Percentiles rank a stretch among this genome's conserved stretches.
These are phyloP conservation scores for Bremia lactucae DNA, from an alignment of 352 stramenopile species.

Conservation along the genomic window DNA sequence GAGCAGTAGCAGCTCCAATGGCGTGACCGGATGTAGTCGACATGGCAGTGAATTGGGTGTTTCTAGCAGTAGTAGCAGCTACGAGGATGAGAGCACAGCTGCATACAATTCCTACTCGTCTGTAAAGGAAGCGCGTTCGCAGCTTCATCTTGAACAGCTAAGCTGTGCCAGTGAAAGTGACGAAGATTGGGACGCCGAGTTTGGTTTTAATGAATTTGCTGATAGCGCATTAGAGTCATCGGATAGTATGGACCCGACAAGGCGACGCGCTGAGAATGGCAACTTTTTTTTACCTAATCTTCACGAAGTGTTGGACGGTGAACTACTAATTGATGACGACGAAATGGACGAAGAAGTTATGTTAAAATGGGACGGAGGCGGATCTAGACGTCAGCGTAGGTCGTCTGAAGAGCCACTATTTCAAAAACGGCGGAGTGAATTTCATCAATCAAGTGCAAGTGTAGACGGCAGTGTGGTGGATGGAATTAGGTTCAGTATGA, in stretches of 20 bases:
- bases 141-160: neutral
- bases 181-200: slow-evolving; percentile 71
- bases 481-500: slow-evolving; percentile 45
- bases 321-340: slow-evolving; percentile 47
- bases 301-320: slow-evolving; percentile 68
- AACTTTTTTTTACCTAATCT: slow-evolving; percentile 76
- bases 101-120: slow-evolving; percentile 18
- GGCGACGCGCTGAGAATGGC: slow-evolving; percentile 58
- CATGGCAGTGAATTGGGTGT: slow-evolving; percentile 9
- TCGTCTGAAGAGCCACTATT: slow-evolving; percentile 53
- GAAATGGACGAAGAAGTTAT: slow-evolving; percentile 19
- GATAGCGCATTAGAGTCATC: slow-evolving; percentile 21
- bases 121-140: slow-evolving; percentile 3
- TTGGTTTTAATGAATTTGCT: slow-evolving; percentile 54
- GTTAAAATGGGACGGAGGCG: slow-evolving; percentile 18
- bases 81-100: slow-evolving; percentile 8
- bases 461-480: slow-evolving; percentile 42
- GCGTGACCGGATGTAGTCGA: slow-evolving; percentile 2
- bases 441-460: slow-evolving; percentile 26
- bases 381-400: slow-evolving; percentile 16
- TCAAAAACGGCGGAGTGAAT: slow-evolving; percentile 32
- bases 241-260: slow-evolving; percentile 44
- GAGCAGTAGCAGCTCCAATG: slow-evolving; percentile 26
- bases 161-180: slow-evolving; percentile 12
- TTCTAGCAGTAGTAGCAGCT: slow-evolving; percentile 8